Evolutionary conservation across 495 filamentous ascomycete genomes (phyloP).

Genomic region (Entonaema liquescens): DNA sequence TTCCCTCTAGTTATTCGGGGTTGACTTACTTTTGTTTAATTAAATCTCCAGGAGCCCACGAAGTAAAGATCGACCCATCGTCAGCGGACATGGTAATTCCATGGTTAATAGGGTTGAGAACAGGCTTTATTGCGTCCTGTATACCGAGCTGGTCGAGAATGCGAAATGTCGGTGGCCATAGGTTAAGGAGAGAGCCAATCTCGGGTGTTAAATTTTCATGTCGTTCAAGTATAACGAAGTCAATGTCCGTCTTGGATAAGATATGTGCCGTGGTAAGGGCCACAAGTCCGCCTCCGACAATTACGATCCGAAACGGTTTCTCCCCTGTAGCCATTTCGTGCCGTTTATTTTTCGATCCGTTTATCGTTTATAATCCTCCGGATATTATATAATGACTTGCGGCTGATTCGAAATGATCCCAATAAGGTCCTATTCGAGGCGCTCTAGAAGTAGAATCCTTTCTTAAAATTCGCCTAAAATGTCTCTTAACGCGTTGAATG

Average conservation of each 20-base stretch:
- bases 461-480: neutral
- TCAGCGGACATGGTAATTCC: conserved; percentile 41
- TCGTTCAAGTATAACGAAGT: conserved; percentile 60
- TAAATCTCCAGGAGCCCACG: conserved; percentile 4
- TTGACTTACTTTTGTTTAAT: conserved; percentile 18
- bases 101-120: conserved; percentile 20
- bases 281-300: conserved; percentile 62
- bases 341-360: neutral
- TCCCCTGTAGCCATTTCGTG: conserved; percentile 9
- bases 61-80: conserved; percentile 9
- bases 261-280: conserved; percentile 60
- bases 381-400: neutral
- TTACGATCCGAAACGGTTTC: conserved; percentile 58
- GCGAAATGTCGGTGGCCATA: conserved; percentile 46
- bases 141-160: conserved; percentile 61
- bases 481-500: neutral
- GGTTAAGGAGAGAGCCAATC: conserved; percentile 52
- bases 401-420: neutral
- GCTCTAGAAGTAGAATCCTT: neutral
- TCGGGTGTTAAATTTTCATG: conserved; percentile 48
- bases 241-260: conserved; percentile 55
- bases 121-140: conserved; percentile 40
- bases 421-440: neutral
- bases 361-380: neutral
- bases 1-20: neutral